Evolutionary conservation across 495 filamentous ascomycete species (phyloP), one percentile per base, ranked within the genome.

Genomic region (Ramalina intermedia): DNA sequence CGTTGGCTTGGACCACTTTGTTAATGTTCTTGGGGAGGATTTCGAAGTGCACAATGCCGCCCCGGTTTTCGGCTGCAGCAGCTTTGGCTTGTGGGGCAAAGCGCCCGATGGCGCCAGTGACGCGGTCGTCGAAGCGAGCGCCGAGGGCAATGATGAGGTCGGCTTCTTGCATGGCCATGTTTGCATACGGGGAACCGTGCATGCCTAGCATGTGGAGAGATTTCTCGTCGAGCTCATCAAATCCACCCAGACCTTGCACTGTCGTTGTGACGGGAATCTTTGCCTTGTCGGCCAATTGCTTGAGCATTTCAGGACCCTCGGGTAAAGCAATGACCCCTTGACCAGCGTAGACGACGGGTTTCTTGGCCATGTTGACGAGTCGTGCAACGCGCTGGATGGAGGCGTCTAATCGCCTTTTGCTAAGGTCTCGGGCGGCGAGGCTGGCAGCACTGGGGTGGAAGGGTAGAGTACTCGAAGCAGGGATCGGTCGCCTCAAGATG

Each of bases 31-130:
- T 78, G 21, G 76, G 75, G 65, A 75, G 68, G 52, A 80, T 73
- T 47, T 81, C 76, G 59, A 81, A 81, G 59, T 81, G 78, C 29
- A 80, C 63, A 38, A 81, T 80, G 46, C 78, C 77, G 46, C 78
- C 78, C 21, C 73, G 64, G 33, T 68, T 65, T 54, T 79, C 71
- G 6, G 61, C 50, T 4, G 72, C 76, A 9, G 76, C 76, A n/a
- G 66, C 60, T 55, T 67, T 71, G 13, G 77, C 78, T 49, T 73
- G 65, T 3, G 78, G 77, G 0, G 75, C 77, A 48, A 80, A 81
- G 40, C 69, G 69, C 16, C 67, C 55, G 23, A 78, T 62, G 48
- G 60, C 69, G 20, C 71, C 68, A 3, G 75, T 78, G 20, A 79
- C 76, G 48, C 77, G 74, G 52, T 80, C 78, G 54, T 81, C 76